Percentiles rank a stretch among this genome's conserved stretches.
Conservation (phyloP, 2,329 filamentous ascomycete species). For the Coniosporium tulheliwenetii region DNA sequence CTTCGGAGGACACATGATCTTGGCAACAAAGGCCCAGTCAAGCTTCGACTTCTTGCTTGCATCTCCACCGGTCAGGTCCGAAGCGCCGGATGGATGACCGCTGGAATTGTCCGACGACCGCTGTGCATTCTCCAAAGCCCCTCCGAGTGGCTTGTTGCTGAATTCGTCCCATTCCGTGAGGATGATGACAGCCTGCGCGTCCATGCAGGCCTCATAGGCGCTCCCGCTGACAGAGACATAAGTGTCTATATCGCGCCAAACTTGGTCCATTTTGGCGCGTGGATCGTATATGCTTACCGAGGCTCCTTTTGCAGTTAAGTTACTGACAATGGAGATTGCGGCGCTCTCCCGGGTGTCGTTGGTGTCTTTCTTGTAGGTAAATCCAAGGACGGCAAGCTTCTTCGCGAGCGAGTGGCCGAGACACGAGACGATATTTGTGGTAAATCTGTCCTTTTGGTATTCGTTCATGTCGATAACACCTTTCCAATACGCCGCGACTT, state of each 20-base stretch:
- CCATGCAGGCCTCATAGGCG: slow-evolving; percentile 15
- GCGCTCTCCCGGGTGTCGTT: slow-evolving; percentile 59
- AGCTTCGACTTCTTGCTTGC: slow-evolving; percentile 5
- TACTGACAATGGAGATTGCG: slow-evolving; percentile 51
- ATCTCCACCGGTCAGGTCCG: too few species aligned
- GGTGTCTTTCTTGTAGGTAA: slow-evolving; percentile 69
- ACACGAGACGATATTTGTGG: slow-evolving; percentile 46
- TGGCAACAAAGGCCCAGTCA: slow-evolving; percentile 16
- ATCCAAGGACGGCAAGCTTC: slow-evolving; percentile 58
- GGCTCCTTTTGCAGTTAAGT: slow-evolving; percentile 45
- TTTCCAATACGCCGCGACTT: slow-evolving; percentile 63
- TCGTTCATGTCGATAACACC: slow-evolving; percentile 64
- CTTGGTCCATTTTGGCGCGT: slow-evolving; percentile 16
- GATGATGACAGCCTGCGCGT: slow-evolving; percentile 17
- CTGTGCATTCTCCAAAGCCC: too few species aligned
- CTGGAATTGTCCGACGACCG: too few species aligned
- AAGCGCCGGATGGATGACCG: neutral
- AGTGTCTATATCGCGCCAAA: slow-evolving; percentile 14
- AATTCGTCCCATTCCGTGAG: slow-evolving; percentile 19
- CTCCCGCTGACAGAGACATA: slow-evolving; percentile 13
- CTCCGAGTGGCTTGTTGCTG: slow-evolving; percentile 11
- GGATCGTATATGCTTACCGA: slow-evolving; percentile 58
- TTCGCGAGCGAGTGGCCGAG: slow-evolving; percentile 53
- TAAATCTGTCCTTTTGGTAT: slow-evolving; percentile 55
- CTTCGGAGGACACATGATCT: slow-evolving; percentile 15